These are phyloP conservation scores for Prillingera fragicola DNA, from an alignment of 1,284 basidiomycete species.

Conservation along the genomic window DNA sequence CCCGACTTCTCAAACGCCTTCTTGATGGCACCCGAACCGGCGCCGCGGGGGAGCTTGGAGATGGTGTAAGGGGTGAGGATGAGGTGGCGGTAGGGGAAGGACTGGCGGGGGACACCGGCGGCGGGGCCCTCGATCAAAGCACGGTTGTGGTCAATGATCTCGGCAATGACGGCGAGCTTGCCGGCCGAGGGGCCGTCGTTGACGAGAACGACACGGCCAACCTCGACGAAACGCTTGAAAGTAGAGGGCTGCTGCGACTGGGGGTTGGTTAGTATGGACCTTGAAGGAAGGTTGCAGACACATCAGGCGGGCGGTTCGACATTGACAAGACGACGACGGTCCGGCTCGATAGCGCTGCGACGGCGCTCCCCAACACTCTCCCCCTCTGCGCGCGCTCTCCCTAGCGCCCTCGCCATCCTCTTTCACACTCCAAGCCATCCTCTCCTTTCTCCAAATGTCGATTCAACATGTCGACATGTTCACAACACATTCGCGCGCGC, in stretches of 20 bases:
- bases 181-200: constrained; percentile 79
- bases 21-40: constrained; percentile 74
- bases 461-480: too few species aligned
- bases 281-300: not conserved
- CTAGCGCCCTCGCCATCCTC: not conserved
- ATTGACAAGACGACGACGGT: not conserved
- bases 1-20: constrained; percentile 71
- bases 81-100: constrained; percentile 86
- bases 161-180: constrained; percentile 89
- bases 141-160: constrained; percentile 99
- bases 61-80: constrained; percentile 83
- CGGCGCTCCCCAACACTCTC: not conserved
- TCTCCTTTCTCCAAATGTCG: not conserved
- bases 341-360: not conserved
- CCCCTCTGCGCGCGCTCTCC: not conserved
- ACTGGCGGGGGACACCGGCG: constrained; percentile 84
- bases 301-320: not conserved
- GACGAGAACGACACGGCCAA: constrained; percentile 97
- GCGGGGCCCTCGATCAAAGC: constrained; percentile 92
- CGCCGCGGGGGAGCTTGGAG: constrained; percentile 78
- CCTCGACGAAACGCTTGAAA: constrained; percentile 97
- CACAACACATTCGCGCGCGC: too few species aligned
- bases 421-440: not conserved
- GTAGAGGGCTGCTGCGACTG: constrained; percentile 57
- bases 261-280: not conserved